A percentile compares a stretch with the other conserved stretches of the same genome.
phyloP scores from a whole-genome alignment of 441 rosid genomes.

The Gossypium davidsonii region DNA sequence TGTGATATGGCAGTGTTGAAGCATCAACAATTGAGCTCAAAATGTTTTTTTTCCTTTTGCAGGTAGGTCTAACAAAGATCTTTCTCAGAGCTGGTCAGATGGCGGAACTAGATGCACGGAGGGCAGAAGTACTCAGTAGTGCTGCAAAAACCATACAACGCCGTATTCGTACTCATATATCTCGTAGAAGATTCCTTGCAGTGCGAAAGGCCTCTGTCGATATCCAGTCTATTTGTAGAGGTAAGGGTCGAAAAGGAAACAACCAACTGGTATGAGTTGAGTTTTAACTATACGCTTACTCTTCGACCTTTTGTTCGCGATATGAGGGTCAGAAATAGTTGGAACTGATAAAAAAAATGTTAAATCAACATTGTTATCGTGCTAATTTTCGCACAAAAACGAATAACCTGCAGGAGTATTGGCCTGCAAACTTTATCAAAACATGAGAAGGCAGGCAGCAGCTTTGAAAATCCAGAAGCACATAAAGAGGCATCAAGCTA shows the following conservation, averaged over 20 bases:
- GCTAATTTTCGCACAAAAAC: slow-evolving; percentile 6
- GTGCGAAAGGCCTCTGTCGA: slow-evolving; percentile 53
- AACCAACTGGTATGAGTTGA: background rate
- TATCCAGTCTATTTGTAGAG: slow-evolving; percentile 78
- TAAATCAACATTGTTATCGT: background rate
- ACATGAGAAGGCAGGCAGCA: slow-evolving; percentile 61
- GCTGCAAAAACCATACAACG: slow-evolving; percentile 89
- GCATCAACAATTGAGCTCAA: slow-evolving; percentile 21
- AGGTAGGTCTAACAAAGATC: slow-evolving; percentile 94
- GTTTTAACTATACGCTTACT: background rate
- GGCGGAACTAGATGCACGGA: slow-evolving; percentile 93
- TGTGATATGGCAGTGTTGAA: background rate
- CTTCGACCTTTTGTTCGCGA: background rate
- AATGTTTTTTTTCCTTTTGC: slow-evolving; percentile 22
- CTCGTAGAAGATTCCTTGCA: slow-evolving; percentile 66
- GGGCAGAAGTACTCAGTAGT: slow-evolving; percentile 69
- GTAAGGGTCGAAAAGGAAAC: slow-evolving; percentile 28
- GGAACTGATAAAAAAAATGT: background rate
- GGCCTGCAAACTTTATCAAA: slow-evolving; percentile 52
- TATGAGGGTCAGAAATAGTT: background rate
- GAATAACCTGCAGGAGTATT: slow-evolving; percentile 51
- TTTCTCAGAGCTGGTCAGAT: slow-evolving; percentile 98
- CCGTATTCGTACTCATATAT: slow-evolving; percentile 62
- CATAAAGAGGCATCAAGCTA: slow-evolving; percentile 47
- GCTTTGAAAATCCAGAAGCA: slow-evolving; percentile 86